These are phyloP conservation scores for Coemansia guatemalensis DNA, from an alignment of 192 early-diverging fungal genomes.

Conservation along the genomic window DNA sequence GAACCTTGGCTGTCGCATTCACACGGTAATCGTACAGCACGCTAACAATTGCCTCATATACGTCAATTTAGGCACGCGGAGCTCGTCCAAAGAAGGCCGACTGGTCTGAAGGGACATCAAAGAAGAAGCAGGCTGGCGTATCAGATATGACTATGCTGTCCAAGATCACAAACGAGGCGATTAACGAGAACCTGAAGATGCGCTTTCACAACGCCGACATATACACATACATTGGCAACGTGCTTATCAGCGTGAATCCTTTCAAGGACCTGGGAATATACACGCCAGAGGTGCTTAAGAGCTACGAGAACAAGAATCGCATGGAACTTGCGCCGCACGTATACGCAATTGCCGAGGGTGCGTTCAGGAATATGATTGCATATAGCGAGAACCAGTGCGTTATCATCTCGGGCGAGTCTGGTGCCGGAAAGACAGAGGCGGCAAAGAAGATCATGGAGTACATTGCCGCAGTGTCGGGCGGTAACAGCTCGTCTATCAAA, in stretches of 20 bases:
- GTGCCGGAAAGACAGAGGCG: slow-evolving; percentile 91
- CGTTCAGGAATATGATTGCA: slow-evolving; percentile 91
- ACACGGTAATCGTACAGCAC: not conserved
- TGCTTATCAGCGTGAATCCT: slow-evolving; percentile 89
- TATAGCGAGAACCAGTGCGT: slow-evolving; percentile 99
- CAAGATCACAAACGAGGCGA: slow-evolving; percentile 93
- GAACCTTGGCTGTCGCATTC: not conserved
- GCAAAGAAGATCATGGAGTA: slow-evolving; percentile 98
- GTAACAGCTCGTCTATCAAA: slow-evolving; percentile 69
- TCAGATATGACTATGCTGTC: slow-evolving; percentile 90
- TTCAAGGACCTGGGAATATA: slow-evolving; percentile 96
- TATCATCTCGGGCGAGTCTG: slow-evolving; percentile 96
- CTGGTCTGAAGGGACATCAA: slow-evolving; percentile 68
- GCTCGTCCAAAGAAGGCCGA: slow-evolving; percentile 60
- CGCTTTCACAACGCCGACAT: slow-evolving; percentile 83
- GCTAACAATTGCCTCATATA: slow-evolving; percentile 1
- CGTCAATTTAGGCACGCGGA: slow-evolving; percentile 33
- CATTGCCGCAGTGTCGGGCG: slow-evolving; percentile 93
- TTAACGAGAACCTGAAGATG: slow-evolving; percentile 92
- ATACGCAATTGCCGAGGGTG: slow-evolving; percentile 91
- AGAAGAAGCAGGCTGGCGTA: slow-evolving; percentile 78
- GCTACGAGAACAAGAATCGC: slow-evolving; percentile 83
- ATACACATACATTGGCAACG: slow-evolving; percentile 97
- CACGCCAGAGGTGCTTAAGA: slow-evolving; percentile 82
- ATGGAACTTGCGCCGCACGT: slow-evolving; percentile 95